Conservation (phyloP, 768 basidiomycete genomes). For the Chalciporus chontae region DNA sequence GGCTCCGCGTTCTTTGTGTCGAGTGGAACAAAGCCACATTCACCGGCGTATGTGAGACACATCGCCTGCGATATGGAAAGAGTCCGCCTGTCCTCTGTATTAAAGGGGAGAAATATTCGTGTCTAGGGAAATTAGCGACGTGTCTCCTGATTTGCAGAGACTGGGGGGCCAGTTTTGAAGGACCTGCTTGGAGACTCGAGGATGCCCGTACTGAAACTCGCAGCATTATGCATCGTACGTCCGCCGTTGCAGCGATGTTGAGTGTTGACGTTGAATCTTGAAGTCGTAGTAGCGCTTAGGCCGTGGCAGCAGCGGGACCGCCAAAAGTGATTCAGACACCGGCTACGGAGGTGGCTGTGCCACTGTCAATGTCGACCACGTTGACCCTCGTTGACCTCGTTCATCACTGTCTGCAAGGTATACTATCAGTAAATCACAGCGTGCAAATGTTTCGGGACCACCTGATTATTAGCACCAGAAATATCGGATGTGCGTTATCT, state of each 20-base stretch:
- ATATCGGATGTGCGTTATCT: too few relatives aligned
- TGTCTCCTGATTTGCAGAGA: neutral
- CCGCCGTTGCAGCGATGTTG: neutral
- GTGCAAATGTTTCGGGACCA: too few relatives aligned
- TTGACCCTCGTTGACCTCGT: too few relatives aligned
- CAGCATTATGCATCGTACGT: slow-evolving; percentile 51
- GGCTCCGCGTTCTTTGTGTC: slow-evolving; percentile 31
- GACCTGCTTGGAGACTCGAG: neutral
- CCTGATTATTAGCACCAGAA: too few relatives aligned
- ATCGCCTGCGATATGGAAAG: slow-evolving; percentile 5
- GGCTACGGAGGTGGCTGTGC: slow-evolving; percentile 9
- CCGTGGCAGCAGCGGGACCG: slow-evolving; percentile 2
- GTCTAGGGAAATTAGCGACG: neutral
- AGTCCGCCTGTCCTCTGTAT: slow-evolving; percentile 2
- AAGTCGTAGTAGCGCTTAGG: too few relatives aligned
- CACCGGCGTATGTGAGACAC: neutral
- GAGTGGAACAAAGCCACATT: slow-evolving; percentile 38
- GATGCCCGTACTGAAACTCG: slow-evolving; percentile 29
- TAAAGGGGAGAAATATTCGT: neutral
- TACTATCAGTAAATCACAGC: too few relatives aligned
- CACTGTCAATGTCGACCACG: too few relatives aligned
- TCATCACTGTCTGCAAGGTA: too few relatives aligned
- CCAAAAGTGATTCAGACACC: neutral
- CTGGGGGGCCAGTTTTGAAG: neutral
- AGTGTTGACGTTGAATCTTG: too few relatives aligned